phyloP scores from a whole-genome alignment of 345 rosid species.

The Populus euphratica region DNA sequence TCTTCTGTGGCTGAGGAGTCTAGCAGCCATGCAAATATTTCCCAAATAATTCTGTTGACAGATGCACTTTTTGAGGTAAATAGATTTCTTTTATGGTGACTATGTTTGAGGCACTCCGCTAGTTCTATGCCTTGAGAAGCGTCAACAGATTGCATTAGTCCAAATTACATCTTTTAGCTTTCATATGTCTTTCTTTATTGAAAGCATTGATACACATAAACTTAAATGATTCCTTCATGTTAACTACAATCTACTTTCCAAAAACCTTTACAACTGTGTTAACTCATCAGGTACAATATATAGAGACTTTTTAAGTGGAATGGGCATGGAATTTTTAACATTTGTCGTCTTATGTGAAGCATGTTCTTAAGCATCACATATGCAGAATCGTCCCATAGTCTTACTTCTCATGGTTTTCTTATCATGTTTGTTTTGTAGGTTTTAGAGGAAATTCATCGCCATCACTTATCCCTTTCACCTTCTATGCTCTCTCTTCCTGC shows the following conservation, averaged over 20 bases:
- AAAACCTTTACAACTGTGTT: background rate
- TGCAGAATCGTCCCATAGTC: background rate
- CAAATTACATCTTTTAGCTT: background rate
- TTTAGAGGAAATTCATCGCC: slow-evolving; percentile 27
- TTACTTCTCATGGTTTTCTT: background rate
- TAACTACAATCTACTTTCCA: background rate
- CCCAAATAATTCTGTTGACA: slow-evolving; percentile 19
- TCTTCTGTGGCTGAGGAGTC: slow-evolving; percentile 2
- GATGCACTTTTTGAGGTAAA: slow-evolving; percentile 29
- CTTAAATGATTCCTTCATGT: background rate
- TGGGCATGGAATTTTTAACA: background rate
- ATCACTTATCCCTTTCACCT: slow-evolving; percentile 16
- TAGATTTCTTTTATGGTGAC: background rate
- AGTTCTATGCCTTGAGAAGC: background rate
- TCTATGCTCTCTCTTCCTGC: slow-evolving; percentile 22
- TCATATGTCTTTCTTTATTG: background rate
- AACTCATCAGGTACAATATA: background rate
- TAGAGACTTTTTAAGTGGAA: background rate
- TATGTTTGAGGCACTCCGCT: background rate
- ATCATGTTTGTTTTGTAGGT: slow-evolving; percentile 9
- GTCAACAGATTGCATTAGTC: background rate
- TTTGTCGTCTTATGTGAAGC: background rate
- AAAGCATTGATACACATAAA: background rate
- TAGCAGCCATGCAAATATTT: slow-evolving; percentile 2
- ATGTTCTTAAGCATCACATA: background rate